These are phyloP conservation scores for Diutina sp. DNA, from an alignment of 1,139 yeast species.

Conservation along the genomic window DNA sequence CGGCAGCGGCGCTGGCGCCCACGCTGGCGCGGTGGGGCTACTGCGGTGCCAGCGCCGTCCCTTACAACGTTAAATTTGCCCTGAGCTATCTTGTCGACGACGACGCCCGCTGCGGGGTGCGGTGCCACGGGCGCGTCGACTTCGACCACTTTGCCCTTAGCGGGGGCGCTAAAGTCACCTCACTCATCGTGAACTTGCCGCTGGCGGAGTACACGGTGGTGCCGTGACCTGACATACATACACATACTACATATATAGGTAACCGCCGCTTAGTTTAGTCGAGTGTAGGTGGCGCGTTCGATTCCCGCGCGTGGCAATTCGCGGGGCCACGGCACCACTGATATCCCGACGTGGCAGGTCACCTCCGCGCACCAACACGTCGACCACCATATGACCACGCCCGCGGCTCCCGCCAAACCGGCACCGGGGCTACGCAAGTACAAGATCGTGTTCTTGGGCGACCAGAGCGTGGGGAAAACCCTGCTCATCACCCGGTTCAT, in stretches of 20 bases:
- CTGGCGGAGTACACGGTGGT: not conserved
- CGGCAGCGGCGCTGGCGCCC: not conserved
- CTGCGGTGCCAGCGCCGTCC: not conserved
- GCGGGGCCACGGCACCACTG: not conserved
- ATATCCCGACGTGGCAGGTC: not conserved
- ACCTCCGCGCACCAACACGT: not conserved
- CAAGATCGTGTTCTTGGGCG: slow-evolving; percentile 94
- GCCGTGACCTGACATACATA: not conserved
- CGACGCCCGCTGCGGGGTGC: not conserved
- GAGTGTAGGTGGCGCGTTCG: not conserved
- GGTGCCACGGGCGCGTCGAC: not conserved
- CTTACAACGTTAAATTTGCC: not conserved
- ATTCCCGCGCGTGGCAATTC: not conserved
- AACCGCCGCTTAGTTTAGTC: not conserved
- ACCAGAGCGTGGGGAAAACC: slow-evolving; percentile 94
- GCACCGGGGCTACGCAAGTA: slow-evolving; percentile 39
- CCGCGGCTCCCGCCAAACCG: not conserved
- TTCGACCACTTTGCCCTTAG: not conserved
- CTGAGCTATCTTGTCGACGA: not conserved
- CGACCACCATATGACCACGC: not conserved
- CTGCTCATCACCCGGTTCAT: slow-evolving; percentile 89
- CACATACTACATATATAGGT: not conserved
- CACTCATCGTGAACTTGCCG: not conserved
- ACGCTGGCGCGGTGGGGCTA: not conserved
- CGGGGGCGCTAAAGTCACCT: not conserved